phyloP scores from a whole-genome alignment of 2,329 filamentous ascomycete species.

The Sporothrix phasma region DNA sequence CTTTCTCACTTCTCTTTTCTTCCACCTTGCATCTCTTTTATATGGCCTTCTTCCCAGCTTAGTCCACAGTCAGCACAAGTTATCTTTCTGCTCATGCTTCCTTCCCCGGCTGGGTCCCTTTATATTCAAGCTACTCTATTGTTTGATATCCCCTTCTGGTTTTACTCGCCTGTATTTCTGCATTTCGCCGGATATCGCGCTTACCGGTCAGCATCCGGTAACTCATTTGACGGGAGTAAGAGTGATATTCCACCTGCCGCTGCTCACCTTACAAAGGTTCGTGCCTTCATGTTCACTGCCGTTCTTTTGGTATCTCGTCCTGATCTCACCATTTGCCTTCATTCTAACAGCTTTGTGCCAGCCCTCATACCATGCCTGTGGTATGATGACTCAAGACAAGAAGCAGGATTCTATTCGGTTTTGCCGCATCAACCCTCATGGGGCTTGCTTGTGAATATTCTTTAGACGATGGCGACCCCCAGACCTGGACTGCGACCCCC shows the following conservation, averaged over 20 bases:
- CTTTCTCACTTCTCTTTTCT: neutral
- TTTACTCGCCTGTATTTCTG: neutral
- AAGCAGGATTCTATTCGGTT: neutral
- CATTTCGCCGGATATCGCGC: neutral
- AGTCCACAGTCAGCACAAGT: neutral
- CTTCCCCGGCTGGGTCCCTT: neutral
- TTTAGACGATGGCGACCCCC: constrained; percentile 12
- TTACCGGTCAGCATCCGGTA: constrained; percentile 7
- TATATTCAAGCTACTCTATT: neutral
- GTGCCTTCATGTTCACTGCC: neutral
- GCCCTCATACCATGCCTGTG: neutral
- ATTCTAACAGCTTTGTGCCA: neutral
- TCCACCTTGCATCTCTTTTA: neutral
- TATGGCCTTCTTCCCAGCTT: neutral
- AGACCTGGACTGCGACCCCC: constrained; percentile 7
- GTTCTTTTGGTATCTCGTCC: neutral
- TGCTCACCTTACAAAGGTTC: neutral
- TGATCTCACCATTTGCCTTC: neutral
- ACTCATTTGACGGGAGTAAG: neutral
- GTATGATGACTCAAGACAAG: neutral
- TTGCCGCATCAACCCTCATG: neutral
- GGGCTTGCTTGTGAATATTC: neutral
- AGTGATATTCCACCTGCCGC: neutral
- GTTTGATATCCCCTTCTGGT: neutral
- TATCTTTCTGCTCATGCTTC: neutral